Percentiles rank a stretch among this genome's conserved stretches.
Conservation (phyloP, 257 asterid species). For the Jacaranda copaia region DNA sequence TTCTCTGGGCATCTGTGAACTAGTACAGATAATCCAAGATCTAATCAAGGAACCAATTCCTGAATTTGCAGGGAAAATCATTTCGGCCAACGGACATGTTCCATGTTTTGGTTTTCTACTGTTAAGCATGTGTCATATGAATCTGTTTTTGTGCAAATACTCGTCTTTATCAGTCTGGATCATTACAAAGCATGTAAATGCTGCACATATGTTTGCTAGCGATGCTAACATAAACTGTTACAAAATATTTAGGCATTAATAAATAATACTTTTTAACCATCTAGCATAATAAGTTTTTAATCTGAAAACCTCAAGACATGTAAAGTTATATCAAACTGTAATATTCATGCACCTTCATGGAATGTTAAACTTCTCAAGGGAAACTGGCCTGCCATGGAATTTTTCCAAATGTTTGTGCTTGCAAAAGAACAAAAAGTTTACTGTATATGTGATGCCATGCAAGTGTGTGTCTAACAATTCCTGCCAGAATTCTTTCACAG, state of each 20-base stretch:
- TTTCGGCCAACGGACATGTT: not conserved
- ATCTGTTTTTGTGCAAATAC: not conserved
- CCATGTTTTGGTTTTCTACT: not conserved
- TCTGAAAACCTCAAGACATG: not conserved
- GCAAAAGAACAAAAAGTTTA: not conserved
- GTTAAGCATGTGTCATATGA: not conserved
- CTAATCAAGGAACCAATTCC: not conserved
- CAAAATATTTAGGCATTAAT: no score
- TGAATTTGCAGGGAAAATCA: not conserved
- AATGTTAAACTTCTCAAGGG: constrained; percentile 7
- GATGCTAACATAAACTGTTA: not conserved
- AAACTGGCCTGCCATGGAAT: constrained; percentile 16
- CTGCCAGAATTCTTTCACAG: constrained; percentile 47
- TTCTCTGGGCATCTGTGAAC: not conserved
- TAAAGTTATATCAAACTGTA: constrained; percentile 3
- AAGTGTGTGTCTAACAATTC: constrained; percentile 28
- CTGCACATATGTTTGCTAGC: not conserved
- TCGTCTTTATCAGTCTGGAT: not conserved
- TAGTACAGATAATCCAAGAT: not conserved
- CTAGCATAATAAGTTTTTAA: not conserved
- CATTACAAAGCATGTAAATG: not conserved
- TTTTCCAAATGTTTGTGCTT: constrained; percentile 25
- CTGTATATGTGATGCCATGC: constrained; percentile 24
- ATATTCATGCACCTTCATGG: constrained; percentile 1
- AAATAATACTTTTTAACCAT: not conserved